A percentile compares a stretch with the other conserved stretches of the same genome.
phyloP scores from a whole-genome alignment of 371 early-diverging fungal species.

The Rhizomucor pusillus region DNA sequence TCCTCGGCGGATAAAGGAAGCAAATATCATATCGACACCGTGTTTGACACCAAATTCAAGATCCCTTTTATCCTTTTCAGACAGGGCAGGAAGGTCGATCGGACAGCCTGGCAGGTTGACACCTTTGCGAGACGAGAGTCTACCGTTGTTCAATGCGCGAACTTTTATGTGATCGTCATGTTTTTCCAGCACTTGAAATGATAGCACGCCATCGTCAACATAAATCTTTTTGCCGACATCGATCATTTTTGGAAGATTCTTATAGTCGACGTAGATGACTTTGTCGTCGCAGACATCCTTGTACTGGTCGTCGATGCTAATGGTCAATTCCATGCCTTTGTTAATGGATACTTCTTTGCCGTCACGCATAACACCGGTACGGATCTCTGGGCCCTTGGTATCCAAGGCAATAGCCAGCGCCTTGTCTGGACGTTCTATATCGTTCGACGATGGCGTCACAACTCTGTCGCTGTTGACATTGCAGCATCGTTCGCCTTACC shows the following conservation, averaged over 20 bases:
- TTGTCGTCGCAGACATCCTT: conserved; percentile 62
- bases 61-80: conserved; percentile 89
- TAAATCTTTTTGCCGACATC: conserved; percentile 79
- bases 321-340: conserved; percentile 70
- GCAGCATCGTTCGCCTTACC: conserved; percentile 15
- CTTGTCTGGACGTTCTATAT: conserved; percentile 17
- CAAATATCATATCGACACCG: conserved; percentile 94
- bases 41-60: conserved; percentile 88
- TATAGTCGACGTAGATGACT: conserved; percentile 82
- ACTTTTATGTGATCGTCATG: conserved; percentile 61
- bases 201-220: conserved; percentile 79
- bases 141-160: conserved; percentile 68
- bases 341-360: conserved; percentile 48
- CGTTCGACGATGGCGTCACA: background rate
- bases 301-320: conserved; percentile 73
- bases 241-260: conserved; percentile 76
- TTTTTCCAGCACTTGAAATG: conserved; percentile 72
- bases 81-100: conserved; percentile 87
- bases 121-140: conserved; percentile 76
- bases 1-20: conserved; percentile 91
- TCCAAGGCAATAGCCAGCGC: conserved; percentile 82
- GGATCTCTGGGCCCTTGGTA: conserved; percentile 88
- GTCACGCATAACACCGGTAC: conserved; percentile 69
- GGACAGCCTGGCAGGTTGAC: conserved; percentile 81
- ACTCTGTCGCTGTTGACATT: too few relatives aligned